Conservation (phyloP, 192 early-diverging fungal species). For the Podila horticola region DNA sequence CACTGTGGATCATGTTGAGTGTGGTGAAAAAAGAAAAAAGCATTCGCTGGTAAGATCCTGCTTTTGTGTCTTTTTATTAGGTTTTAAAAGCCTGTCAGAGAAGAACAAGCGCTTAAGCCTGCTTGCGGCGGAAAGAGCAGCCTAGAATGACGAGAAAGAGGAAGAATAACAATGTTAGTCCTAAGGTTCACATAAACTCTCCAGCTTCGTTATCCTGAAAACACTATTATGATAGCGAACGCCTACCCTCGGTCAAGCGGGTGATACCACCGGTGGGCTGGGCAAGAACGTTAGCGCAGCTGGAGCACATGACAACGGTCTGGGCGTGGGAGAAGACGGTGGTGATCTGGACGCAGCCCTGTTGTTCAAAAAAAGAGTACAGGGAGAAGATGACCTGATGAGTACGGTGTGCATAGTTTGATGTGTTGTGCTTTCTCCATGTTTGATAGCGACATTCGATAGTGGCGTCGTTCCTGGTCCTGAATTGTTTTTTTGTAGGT, state of each 20-base stretch:
- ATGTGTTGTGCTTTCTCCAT: too few species aligned
- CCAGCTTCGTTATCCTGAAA: not conserved
- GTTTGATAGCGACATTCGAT: not conserved
- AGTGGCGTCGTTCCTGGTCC: not conserved
- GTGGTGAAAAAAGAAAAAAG: slow-evolving; percentile 8
- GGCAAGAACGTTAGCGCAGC: slow-evolving; percentile 97
- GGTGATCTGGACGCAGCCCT: slow-evolving; percentile 96
- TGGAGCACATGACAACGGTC: slow-evolving; percentile 96
- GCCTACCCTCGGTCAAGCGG: slow-evolving; percentile 91
- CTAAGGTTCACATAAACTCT: not conserved
- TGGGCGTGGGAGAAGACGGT: slow-evolving; percentile 99
- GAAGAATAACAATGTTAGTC: not conserved
- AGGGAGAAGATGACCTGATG: not conserved
- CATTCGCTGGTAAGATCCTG: slow-evolving; percentile 7
- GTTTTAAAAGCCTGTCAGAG: slow-evolving; percentile 12
- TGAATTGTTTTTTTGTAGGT: not conserved
- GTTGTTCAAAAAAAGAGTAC: not conserved
- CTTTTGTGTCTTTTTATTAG: slow-evolving; percentile 37
- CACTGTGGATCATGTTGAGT: too few species aligned
- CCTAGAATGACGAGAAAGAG: slow-evolving; percentile 8
- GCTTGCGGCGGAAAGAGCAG: slow-evolving; percentile 56
- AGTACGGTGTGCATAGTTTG: not conserved
- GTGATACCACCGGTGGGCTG: slow-evolving; percentile 99
- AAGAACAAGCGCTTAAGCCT: slow-evolving; percentile 50
- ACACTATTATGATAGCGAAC: not conserved